phyloP scores from a whole-genome alignment of 192 early-diverging fungal genomes.

The Rhizophlyctis rosea region DNA sequence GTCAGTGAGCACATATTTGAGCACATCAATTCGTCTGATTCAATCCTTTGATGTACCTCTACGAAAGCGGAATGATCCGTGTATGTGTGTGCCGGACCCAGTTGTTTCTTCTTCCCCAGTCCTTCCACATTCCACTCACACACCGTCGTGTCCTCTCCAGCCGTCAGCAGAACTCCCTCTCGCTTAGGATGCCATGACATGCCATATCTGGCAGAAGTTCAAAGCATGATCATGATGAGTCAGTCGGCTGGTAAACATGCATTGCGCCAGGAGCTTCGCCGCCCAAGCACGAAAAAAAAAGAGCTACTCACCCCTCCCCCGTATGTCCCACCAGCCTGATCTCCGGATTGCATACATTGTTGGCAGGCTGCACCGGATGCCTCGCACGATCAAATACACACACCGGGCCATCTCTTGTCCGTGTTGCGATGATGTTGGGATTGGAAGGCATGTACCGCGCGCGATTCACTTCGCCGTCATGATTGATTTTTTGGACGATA shows the following conservation, averaged over 20 bases:
- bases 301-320: constrained; percentile 88
- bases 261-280: too few relatives aligned
- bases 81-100: constrained; percentile 77
- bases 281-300: not conserved
- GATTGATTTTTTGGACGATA: constrained; percentile 87
- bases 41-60: constrained; percentile 50
- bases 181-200: constrained; percentile 84
- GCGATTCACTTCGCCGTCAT: constrained; percentile 96
- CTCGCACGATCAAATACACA: constrained; percentile 95
- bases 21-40: too few relatives aligned
- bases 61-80: constrained; percentile 87
- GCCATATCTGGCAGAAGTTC: constrained; percentile 84
- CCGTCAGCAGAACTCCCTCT: constrained; percentile 82
- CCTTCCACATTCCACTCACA: constrained; percentile 91
- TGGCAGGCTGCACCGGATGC: constrained; percentile 74
- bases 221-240: not conserved
- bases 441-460: constrained; percentile 96
- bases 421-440: constrained; percentile 93
- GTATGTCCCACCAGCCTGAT: constrained; percentile 83
- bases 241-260: too few relatives aligned
- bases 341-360: constrained; percentile 81
- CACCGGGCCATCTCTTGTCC: constrained; percentile 84
- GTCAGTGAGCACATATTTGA: too few relatives aligned
- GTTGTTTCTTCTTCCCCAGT: constrained; percentile 60
- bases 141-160: constrained; percentile 88